Conservation (phyloP, 148 eudicot species). For the Camellia granthamiana region DNA sequence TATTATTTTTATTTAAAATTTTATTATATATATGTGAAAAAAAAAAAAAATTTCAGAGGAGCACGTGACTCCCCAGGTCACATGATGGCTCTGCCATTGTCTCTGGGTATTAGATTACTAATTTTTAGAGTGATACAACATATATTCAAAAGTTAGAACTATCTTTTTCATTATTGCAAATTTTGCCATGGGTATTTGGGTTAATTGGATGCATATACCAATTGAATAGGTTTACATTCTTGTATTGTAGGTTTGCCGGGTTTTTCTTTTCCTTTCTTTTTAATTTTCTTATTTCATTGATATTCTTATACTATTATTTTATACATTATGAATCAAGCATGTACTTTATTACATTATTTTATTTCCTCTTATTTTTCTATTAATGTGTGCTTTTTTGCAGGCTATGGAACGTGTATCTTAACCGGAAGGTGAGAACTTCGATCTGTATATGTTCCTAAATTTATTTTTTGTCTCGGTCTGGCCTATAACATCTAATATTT, state of each 20-base stretch:
- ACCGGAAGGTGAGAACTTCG: slow-evolving; percentile 61
- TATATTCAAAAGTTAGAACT: too few relatives aligned
- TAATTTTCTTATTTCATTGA: background rate
- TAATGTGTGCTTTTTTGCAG: slow-evolving; percentile 39
- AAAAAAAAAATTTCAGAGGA: too few relatives aligned
- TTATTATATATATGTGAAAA: too few relatives aligned
- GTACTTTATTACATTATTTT: background rate
- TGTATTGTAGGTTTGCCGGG: background rate
- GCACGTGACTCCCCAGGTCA: too few relatives aligned
- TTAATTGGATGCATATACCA: too few relatives aligned
- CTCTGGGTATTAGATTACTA: too few relatives aligned
- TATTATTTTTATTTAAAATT: too few relatives aligned
- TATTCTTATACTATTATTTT: background rate
- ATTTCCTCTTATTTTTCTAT: slow-evolving; percentile 7
- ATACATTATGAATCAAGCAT: background rate
- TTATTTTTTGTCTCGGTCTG: background rate
- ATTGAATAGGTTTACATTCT: too few relatives aligned
- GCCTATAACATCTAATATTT: slow-evolving; percentile 7
- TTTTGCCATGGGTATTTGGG: too few relatives aligned
- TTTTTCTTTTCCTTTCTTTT: background rate
- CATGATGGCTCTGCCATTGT: too few relatives aligned
- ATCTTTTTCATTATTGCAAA: too few relatives aligned
- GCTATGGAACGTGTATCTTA: slow-evolving; percentile 78
- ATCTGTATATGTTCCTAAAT: background rate
- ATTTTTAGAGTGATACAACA: too few relatives aligned